Conservation (phyloP, 768 basidiomycete species). For the Kondoa subrosea region DNA sequence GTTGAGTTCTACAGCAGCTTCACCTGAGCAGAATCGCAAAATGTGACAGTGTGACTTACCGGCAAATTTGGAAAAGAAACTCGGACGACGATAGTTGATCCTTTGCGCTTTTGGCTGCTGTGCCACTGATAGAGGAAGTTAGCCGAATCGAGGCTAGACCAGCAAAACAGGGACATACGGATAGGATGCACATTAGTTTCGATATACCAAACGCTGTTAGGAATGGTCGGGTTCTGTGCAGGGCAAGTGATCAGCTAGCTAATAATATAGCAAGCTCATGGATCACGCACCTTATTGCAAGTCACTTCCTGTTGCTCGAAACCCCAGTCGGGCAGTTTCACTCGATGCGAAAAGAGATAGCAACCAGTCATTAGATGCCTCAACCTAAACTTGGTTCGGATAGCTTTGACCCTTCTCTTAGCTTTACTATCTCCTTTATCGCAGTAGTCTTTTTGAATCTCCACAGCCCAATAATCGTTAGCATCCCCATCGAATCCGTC, state of each 20-base stretch:
- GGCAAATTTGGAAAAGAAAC: constrained; percentile 75
- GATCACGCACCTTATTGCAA: constrained; percentile 53
- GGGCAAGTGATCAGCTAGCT: background rate
- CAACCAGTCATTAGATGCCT: constrained; percentile 76
- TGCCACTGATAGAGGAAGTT: no score
- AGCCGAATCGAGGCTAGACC: no score
- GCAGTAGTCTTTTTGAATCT: constrained; percentile 52
- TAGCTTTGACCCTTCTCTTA: constrained; percentile 52
- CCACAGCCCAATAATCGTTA: constrained; percentile 67
- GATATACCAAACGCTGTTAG: constrained; percentile 83
- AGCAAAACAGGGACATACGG: no score
- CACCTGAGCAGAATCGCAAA: no score
- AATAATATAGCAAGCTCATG: background rate
- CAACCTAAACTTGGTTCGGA: constrained; percentile 66
- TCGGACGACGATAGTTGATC: constrained; percentile 79
- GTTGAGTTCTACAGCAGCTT: constrained; percentile 5
- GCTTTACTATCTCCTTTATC: constrained; percentile 49
- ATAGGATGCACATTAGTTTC: constrained; percentile 66
- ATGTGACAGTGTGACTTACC: constrained; percentile 60
- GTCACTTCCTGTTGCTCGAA: constrained; percentile 98
- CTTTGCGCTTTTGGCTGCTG: constrained; percentile 43
- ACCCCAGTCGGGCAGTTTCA: constrained; percentile 94
- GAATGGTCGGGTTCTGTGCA: constrained; percentile 55
- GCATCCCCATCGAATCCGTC: constrained; percentile 67
- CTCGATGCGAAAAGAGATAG: constrained; percentile 93